A percentile compares a stretch with the other conserved stretches of the same genome.
phyloP scores from a whole-genome alignment of 805 yeast species.

The Pichia californica region DNA sequence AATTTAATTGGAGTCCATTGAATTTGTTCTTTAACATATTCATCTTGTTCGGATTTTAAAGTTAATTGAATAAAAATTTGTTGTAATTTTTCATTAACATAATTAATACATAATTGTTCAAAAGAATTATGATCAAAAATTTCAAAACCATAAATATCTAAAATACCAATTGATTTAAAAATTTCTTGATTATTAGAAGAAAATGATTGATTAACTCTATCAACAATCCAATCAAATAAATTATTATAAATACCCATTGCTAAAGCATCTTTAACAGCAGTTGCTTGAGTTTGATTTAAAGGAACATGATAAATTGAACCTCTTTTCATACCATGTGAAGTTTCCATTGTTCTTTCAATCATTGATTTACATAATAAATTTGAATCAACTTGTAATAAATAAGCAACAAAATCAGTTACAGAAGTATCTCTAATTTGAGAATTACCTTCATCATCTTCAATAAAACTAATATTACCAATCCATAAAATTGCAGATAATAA shows the following conservation, averaged over 20 bases:
- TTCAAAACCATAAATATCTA: conserved; percentile 95
- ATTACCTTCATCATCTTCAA: conserved; percentile 82
- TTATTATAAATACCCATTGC: conserved; percentile 93
- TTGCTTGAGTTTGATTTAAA: conserved; percentile 84
- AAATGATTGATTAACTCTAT: conserved; percentile 77
- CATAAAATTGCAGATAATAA: conserved; percentile 80
- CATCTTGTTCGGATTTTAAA: conserved; percentile 95
- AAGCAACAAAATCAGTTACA: conserved; percentile 93
- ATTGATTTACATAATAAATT: conserved; percentile 59
- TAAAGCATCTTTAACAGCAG: conserved; percentile 89
- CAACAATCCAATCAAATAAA: conserved; percentile 94
- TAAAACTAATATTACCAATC: conserved; percentile 89
- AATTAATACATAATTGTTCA: conserved; percentile 92
- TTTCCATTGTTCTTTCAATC: conserved; percentile 79
- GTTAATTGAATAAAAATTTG: conserved; percentile 96
- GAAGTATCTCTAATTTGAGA: conserved; percentile 76
- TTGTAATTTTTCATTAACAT: conserved; percentile 92
- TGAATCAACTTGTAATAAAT: conserved; percentile 74
- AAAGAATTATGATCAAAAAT: conserved; percentile 92
- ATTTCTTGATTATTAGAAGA: conserved; percentile 30
- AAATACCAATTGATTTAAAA: conserved; percentile 77
- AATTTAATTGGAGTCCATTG: conserved; percentile 97
- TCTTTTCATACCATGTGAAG: conserved; percentile 80
- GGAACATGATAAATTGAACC: conserved; percentile 96
- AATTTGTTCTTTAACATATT: conserved; percentile 89